Percentiles rank a stretch among this genome's conserved stretches.
Conservation (phyloP, 768 basidiomycete genomes). For the Dioszegia hungarica region DNA sequence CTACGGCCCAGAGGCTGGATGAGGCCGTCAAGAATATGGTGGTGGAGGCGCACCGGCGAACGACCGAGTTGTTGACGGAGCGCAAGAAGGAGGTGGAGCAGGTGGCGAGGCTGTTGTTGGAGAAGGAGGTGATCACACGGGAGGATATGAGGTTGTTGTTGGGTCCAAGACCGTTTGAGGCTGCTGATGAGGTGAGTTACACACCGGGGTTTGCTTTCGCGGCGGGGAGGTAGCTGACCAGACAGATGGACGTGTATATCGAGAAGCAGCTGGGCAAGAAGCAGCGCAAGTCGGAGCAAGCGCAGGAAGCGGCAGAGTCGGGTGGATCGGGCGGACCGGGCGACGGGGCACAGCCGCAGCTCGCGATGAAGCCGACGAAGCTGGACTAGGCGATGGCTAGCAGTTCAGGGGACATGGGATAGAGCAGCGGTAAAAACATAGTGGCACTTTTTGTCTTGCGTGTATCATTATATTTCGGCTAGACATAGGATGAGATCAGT, state of each 20-base stretch:
- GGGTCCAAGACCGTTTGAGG: conserved; percentile 32
- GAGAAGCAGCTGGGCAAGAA: conserved; percentile 53
- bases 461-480: too few relatives aligned
- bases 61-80: conserved; percentile 70
- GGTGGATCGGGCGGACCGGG: background rate
- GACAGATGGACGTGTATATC: conserved; percentile 98
- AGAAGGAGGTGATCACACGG: conserved; percentile 94
- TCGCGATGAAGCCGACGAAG: conserved; percentile 17
- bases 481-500: too few relatives aligned
- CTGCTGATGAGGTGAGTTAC: conserved; percentile 20
- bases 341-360: background rate
- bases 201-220: background rate
- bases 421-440: too few relatives aligned
- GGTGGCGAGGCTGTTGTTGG: conserved; percentile 80
- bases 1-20: conserved; percentile 91
- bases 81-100: conserved; percentile 87
- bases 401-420: background rate
- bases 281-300: conserved; percentile 16
- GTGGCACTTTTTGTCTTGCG: too few relatives aligned
- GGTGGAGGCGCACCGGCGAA: conserved; percentile 75
- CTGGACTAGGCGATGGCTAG: background rate
- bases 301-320: background rate
- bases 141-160: conserved; percentile 51
- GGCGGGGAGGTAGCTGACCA: conserved; percentile 57
- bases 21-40: conserved; percentile 86